Evolutionary conservation across 2,329 filamentous ascomycete species (phyloP).

Genomic region (Botryotinia calthae): DNA sequence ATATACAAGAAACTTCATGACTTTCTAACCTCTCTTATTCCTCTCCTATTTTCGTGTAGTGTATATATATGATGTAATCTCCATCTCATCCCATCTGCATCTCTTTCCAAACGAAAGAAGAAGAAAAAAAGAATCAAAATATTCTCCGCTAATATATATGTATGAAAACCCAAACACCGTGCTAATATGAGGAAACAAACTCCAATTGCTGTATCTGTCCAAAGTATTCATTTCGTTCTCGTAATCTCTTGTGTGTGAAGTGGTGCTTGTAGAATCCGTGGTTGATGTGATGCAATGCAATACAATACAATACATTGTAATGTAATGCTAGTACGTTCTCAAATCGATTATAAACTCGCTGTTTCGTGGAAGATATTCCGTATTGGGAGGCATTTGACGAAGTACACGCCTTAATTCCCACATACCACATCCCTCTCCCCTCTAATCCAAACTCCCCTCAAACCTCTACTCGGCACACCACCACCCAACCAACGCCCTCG

Average conservation of each 20-base stretch:
- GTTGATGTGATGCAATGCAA: background rate
- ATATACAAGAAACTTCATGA: background rate
- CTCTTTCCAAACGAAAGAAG: background rate
- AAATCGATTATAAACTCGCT: background rate
- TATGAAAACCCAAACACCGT: background rate
- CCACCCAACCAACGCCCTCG: slow-evolving; percentile 67
- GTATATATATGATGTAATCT: background rate
- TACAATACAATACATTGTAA: background rate
- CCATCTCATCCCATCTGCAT: background rate
- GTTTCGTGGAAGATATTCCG: background rate
- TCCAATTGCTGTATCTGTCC: background rate
- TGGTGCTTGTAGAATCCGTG: background rate
- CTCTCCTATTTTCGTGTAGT: background rate
- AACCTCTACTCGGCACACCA: slow-evolving; percentile 54
- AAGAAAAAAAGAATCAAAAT: background rate
- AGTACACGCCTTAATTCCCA: background rate
- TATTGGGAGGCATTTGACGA: background rate
- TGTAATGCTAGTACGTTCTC: background rate
- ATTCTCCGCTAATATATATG: background rate
- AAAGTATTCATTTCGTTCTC: background rate
- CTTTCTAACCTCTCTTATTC: background rate
- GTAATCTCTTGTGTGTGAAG: background rate
- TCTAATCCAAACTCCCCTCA: slow-evolving; percentile 17
- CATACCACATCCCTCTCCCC: too few relatives aligned
- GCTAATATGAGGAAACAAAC: background rate